phyloP scores from a whole-genome alignment of 106 monocot genomes.

The Platanthera zijinensis region DNA sequence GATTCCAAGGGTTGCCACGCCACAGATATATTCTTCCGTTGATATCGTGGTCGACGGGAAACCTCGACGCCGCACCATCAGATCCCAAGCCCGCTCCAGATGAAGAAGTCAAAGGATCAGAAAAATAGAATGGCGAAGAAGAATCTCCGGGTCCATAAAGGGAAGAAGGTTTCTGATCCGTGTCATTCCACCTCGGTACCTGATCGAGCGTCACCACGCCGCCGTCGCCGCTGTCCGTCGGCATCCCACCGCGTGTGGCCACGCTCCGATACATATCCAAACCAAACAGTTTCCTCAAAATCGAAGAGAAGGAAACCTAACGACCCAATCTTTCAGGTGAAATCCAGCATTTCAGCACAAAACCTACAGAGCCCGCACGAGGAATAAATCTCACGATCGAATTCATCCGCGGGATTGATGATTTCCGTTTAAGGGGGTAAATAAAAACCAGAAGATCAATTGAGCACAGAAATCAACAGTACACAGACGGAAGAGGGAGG shows the following conservation, averaged over 20 bases:
- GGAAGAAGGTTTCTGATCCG: slow-evolving; percentile 42
- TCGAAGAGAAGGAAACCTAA: background rate
- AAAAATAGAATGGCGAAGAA: slow-evolving; percentile 48
- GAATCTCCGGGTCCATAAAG: slow-evolving; percentile 32
- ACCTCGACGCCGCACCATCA: slow-evolving; percentile 47
- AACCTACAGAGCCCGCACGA: background rate
- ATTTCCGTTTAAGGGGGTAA: background rate
- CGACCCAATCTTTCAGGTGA: background rate
- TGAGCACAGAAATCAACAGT: background rate
- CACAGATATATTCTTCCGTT: slow-evolving; percentile 88
- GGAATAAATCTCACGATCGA: background rate
- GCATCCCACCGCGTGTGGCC: slow-evolving; percentile 30
- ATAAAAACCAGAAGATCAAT: background rate
- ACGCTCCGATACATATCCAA: slow-evolving; percentile 48
- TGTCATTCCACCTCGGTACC: slow-evolving; percentile 89
- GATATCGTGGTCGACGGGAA: slow-evolving; percentile 87
- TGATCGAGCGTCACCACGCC: slow-evolving; percentile 81
- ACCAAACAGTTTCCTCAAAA: background rate
- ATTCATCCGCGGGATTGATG: background rate
- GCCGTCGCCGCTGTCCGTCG: slow-evolving; percentile 45
- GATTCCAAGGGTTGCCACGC: slow-evolving; percentile 96
- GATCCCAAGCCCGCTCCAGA: slow-evolving; percentile 17
- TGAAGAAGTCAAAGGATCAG: slow-evolving; percentile 57
- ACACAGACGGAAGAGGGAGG: background rate
- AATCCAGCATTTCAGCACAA: background rate